A percentile compares a stretch with the other conserved stretches of the same genome.
Conservation (phyloP, 2,329 filamentous ascomycete genomes). For the Diaporthe sp. region DNA sequence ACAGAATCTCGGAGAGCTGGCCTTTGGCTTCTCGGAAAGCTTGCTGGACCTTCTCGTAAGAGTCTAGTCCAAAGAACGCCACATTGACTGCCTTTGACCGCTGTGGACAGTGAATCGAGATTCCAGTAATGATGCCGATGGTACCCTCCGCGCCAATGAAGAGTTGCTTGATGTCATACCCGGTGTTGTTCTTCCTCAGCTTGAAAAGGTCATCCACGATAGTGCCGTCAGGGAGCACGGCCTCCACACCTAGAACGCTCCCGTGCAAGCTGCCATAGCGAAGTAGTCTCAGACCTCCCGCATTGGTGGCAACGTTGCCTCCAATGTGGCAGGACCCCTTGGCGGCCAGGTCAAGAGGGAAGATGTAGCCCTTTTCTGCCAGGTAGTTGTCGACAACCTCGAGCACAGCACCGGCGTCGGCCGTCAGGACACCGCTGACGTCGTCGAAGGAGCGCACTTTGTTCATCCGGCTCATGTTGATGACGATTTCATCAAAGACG, state of each 20-base stretch:
- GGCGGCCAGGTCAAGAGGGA: constrained; percentile 95
- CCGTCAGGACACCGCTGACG: constrained; percentile 89
- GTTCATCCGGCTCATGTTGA: constrained; percentile 93
- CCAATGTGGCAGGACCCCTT: constrained; percentile 98
- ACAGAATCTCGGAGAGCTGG: constrained; percentile 94
- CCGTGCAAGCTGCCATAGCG: constrained; percentile 96
- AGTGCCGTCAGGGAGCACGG: constrained; percentile 92
- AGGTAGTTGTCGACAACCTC: constrained; percentile 90
- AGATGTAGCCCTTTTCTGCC: constrained; percentile 86
- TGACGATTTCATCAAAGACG: constrained; percentile 97
- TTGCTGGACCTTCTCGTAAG: constrained; percentile 87
- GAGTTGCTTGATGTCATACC: constrained; percentile 96
- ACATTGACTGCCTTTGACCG: constrained; percentile 91
- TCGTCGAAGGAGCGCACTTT: constrained; percentile 92
- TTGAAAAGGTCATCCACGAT: constrained; percentile 89
- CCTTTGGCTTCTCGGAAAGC: constrained; percentile 91
- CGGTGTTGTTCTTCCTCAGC: constrained; percentile 98
- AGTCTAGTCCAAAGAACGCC: constrained; percentile 91
- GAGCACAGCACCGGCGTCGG: constrained; percentile 90
- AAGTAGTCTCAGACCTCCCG: constrained; percentile 88
- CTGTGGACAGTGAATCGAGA: constrained; percentile 91
- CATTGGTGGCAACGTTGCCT: constrained; percentile 96
- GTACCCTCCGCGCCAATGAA: constrained; percentile 98
- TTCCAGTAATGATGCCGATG: constrained; percentile 90
- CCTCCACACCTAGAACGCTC: constrained; percentile 91